phyloP scores from a whole-genome alignment of 2,329 filamentous ascomycete genomes.

The Cytospora schulzeri region DNA sequence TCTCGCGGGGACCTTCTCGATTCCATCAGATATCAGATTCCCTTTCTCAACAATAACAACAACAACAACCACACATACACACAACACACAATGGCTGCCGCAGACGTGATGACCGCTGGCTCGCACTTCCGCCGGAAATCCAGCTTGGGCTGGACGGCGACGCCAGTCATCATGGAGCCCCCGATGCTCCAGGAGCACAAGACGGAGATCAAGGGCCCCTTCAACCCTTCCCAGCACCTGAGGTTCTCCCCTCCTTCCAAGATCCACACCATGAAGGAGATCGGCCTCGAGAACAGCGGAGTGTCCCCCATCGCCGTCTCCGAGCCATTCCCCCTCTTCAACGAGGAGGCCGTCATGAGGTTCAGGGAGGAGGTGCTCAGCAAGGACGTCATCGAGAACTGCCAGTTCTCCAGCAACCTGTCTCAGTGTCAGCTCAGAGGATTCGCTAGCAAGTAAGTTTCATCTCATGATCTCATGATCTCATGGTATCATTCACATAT shows the following conservation, averaged over 20 bases:
- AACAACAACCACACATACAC: too few relatives aligned
- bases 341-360: conserved; percentile 58
- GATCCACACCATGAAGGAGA: conserved; percentile 62
- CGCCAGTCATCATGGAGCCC: conserved; percentile 6
- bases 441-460: conserved; percentile 25
- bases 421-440: conserved; percentile 27
- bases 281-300: conserved; percentile 58
- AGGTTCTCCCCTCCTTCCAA: conserved; percentile 52
- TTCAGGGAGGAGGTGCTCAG: conserved; percentile 66
- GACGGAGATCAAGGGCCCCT: conserved; percentile 3
- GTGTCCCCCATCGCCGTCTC: conserved; percentile 66
- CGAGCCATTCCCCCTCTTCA: conserved; percentile 66
- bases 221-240: conserved; percentile 51
- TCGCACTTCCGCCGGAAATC: conserved; percentile 16
- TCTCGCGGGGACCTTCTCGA: too few relatives aligned
- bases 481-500: neutral
- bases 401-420: conserved; percentile 47
- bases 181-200: neutral
- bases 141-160: conserved; percentile 12
- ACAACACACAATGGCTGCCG: conserved; percentile 10
- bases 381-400: conserved; percentile 57
- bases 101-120: conserved; percentile 2
- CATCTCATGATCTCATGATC: neutral
- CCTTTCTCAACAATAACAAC: neutral
- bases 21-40: neutral